phyloP scores from a whole-genome alignment of 1,284 basidiomycete genomes.

The Salmacisia buchloeana region DNA sequence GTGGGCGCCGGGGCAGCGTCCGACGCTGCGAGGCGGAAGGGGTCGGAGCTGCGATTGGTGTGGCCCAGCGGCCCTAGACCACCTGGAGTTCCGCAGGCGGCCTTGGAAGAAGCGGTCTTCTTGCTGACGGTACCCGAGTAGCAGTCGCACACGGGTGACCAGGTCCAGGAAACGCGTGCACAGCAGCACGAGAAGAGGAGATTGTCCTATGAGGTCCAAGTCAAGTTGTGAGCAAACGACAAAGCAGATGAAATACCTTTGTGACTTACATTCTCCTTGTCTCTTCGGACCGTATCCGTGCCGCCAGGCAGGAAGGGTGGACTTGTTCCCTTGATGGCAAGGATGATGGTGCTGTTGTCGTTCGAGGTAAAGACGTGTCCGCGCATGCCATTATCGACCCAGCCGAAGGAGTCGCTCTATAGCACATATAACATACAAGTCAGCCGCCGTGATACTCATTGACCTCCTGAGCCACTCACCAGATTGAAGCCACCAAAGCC shows the following conservation, averaged over 20 bases:
- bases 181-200: slow-evolving; percentile 98
- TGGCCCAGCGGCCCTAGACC: not conserved
- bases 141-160: slow-evolving; percentile 91
- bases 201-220: slow-evolving; percentile 63
- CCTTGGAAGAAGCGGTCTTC: not conserved
- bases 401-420: slow-evolving; percentile 76
- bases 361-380: slow-evolving; percentile 66
- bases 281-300: slow-evolving; percentile 79
- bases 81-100: not conserved
- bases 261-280: slow-evolving; percentile 72
- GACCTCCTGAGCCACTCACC: not conserved
- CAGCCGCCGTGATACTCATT: not conserved
- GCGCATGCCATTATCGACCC: slow-evolving; percentile 83
- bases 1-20: not conserved
- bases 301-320: slow-evolving; percentile 66
- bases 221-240: too few relatives aligned
- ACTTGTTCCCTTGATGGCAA: slow-evolving; percentile 92
- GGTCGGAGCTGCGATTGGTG: not conserved
- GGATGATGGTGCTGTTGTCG: slow-evolving; percentile 71
- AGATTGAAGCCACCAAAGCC: slow-evolving; percentile 42
- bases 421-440: not conserved
- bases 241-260: too few relatives aligned
- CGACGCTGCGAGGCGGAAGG: not conserved
- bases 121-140: slow-evolving; percentile 54
- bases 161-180: slow-evolving; percentile 85